Percentiles rank a stretch among this genome's conserved stretches.
Conservation (phyloP, 2,329 filamentous ascomycete genomes). For the Calonectria fujianensis region DNA sequence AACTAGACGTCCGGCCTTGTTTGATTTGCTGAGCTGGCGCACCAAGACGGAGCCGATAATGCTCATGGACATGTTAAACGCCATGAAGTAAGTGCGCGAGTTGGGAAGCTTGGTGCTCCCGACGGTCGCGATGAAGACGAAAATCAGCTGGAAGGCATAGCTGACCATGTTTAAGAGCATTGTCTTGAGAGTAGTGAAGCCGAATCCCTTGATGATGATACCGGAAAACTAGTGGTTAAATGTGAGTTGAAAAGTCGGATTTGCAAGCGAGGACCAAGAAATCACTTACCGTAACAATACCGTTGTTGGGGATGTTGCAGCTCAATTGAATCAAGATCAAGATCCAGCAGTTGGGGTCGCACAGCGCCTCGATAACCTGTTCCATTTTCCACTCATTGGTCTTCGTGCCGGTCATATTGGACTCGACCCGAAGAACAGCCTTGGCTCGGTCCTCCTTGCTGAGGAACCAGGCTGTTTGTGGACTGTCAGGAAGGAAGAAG, state of each 20-base stretch:
- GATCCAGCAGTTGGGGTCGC: slow-evolving; percentile 50
- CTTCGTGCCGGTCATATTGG: slow-evolving; percentile 60
- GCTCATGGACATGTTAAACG: slow-evolving; percentile 46
- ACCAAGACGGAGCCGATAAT: slow-evolving; percentile 39
- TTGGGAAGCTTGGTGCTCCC: slow-evolving; percentile 52
- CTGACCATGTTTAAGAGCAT: slow-evolving; percentile 48
- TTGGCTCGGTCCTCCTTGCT: slow-evolving; percentile 53
- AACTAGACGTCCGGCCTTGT: slow-evolving; percentile 22
- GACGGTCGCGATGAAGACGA: slow-evolving; percentile 49
- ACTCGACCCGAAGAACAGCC: slow-evolving; percentile 57
- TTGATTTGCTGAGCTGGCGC: slow-evolving; percentile 12
- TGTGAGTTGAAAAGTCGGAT: neutral
- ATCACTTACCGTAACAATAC: slow-evolving; percentile 33
- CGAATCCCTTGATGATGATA: slow-evolving; percentile 54
- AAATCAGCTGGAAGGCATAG: slow-evolving; percentile 48
- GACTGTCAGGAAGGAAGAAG: slow-evolving; percentile 50
- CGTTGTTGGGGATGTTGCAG: slow-evolving; percentile 57
- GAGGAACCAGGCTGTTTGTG: slow-evolving; percentile 55
- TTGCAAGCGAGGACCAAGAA: neutral
- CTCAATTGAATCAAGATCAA: slow-evolving; percentile 53
- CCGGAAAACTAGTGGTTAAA: slow-evolving; percentile 49
- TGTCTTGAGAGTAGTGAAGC: slow-evolving; percentile 49
- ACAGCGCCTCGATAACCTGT: slow-evolving; percentile 28
- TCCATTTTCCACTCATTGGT: slow-evolving; percentile 44
- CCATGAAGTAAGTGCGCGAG: slow-evolving; percentile 54